phyloP scores from a whole-genome alignment of 768 basidiomycete species.

The Paxillus ammoniavirescens region DNA sequence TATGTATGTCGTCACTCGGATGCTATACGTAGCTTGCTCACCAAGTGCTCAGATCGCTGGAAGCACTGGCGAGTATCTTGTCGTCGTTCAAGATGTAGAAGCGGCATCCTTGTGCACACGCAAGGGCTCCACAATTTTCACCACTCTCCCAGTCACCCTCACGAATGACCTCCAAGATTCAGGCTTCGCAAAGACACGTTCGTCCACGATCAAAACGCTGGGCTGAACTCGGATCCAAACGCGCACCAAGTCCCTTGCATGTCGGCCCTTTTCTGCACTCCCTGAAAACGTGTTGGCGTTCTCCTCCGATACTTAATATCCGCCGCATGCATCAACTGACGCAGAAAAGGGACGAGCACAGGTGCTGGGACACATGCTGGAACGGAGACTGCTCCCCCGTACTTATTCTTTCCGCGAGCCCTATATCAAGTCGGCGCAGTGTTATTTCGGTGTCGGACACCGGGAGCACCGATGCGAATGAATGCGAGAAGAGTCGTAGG shows the following conservation, averaged over 20 bases:
- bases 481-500: neutral
- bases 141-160: slow-evolving; percentile 9
- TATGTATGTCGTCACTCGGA: too few species aligned
- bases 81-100: too few species aligned
- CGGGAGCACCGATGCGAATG: neutral
- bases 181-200: slow-evolving; percentile 19
- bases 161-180: slow-evolving; percentile 12
- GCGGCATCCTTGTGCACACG: too few species aligned
- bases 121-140: too few species aligned
- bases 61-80: too few species aligned
- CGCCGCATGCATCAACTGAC: neutral
- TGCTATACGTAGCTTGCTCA: too few species aligned
- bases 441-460: neutral
- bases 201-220: neutral
- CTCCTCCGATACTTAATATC: neutral
- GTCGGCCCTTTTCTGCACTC: neutral
- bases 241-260: neutral
- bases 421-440: neutral
- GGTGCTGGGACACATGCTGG: neutral
- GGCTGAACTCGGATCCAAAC: neutral
- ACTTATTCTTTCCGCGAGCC: neutral
- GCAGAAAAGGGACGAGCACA: neutral
- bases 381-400: neutral
- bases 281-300: neutral
- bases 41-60: too few species aligned